Conservation (phyloP, 495 filamentous ascomycete genomes). For the Margaritispora aquatica region DNA sequence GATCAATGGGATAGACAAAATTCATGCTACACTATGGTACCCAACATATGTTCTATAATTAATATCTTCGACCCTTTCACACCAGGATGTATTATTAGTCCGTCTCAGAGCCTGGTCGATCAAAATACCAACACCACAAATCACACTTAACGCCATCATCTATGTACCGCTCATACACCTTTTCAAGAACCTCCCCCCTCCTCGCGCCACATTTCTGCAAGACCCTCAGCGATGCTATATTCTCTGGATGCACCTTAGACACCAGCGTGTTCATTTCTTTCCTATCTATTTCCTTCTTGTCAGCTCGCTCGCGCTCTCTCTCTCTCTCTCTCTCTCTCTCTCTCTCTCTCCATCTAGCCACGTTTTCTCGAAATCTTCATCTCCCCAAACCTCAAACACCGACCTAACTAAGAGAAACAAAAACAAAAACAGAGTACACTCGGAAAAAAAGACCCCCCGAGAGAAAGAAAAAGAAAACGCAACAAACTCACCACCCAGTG, state of each 20-base stretch:
- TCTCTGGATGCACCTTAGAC: slow-evolving; percentile 12
- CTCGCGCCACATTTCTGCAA: slow-evolving; percentile 9
- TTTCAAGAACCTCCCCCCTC: slow-evolving; percentile 7
- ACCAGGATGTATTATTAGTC: no score
- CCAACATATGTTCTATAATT: no score
- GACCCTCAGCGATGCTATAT: slow-evolving; percentile 11
- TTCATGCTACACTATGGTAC: no score
- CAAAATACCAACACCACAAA: slow-evolving; percentile 15
- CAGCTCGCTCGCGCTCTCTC: no score
- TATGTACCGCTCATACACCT: slow-evolving; percentile 1
- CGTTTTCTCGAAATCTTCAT: no score
- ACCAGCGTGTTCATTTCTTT: slow-evolving; percentile 14
- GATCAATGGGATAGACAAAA: no score
- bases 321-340: no score
- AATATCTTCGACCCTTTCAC: no score
- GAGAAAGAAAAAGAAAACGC: neutral
- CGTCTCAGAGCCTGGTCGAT: slow-evolving; percentile 9
- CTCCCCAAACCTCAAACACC: neutral
- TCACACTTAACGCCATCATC: slow-evolving; percentile 8
- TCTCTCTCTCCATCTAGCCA: no score
- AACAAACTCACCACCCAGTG: slow-evolving; percentile 2
- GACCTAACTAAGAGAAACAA: neutral
- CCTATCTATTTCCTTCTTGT: slow-evolving; percentile 7
- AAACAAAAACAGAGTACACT: neutral
- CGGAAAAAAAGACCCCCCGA: no score